Percentiles rank a stretch among this genome's conserved stretches.
phyloP scores from a whole-genome alignment of 345 rosid species.

The Aquilaria malaccensis region DNA sequence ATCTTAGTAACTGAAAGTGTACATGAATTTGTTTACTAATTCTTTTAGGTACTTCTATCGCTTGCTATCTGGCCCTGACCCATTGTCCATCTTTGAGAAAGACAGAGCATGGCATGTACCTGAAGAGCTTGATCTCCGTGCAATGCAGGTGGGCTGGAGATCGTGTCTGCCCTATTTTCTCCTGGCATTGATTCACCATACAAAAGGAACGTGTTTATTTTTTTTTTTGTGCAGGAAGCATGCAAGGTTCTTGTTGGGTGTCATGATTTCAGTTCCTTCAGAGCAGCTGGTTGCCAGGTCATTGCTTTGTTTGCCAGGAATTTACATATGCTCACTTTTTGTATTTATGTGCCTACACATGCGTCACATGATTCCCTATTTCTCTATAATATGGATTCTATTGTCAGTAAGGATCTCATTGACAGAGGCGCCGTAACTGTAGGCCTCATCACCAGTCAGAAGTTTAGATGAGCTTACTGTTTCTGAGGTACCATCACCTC shows the following conservation, averaged over 20 bases:
- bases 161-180: constrained; percentile 10
- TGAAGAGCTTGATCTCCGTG: constrained; percentile 54
- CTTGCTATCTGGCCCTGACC: constrained; percentile 63
- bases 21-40: constrained; percentile 8
- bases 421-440: constrained; percentile 9
- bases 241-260: constrained; percentile 81
- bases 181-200: not conserved
- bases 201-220: not conserved
- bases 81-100: constrained; percentile 66
- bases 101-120: constrained; percentile 81
- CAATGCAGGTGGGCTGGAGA: constrained; percentile 65
- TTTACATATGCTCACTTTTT: not conserved
- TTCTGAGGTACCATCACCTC: constrained; percentile 54
- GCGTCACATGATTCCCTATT: not conserved
- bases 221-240: constrained; percentile 59
- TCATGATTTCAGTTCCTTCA: constrained; percentile 95
- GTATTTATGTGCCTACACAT: not conserved
- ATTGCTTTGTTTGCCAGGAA: constrained; percentile 8
- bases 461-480: constrained; percentile 70
- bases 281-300: constrained; percentile 93
- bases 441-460: constrained; percentile 85
- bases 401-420: not conserved
- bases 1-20: not conserved
- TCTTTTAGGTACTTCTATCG: constrained; percentile 75
- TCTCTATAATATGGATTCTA: not conserved